phyloP scores from a whole-genome alignment of 2,329 filamentous ascomycete species.

The Xylaria sp. region DNA sequence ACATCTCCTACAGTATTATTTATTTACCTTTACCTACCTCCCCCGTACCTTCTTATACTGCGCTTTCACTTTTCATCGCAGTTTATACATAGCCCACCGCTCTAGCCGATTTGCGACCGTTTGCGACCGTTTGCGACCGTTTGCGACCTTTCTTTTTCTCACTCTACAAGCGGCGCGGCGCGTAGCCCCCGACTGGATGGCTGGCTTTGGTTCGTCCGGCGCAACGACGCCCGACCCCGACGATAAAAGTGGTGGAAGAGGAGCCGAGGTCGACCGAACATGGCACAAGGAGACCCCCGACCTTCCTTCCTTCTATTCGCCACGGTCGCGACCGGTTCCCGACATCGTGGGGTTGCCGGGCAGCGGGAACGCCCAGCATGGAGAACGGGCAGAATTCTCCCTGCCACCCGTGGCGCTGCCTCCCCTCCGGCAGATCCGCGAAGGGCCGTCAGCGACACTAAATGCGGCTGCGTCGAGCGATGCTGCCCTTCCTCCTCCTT shows the following conservation, averaged over 20 bases:
- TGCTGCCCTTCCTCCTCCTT: conserved; percentile 62
- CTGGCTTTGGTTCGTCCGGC: background rate
- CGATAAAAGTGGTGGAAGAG: conserved; percentile 5
- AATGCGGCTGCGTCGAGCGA: conserved; percentile 26
- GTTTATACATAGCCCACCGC: too few species aligned
- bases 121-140: too few species aligned
- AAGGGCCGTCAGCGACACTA: conserved; percentile 16
- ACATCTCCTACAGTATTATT: too few species aligned
- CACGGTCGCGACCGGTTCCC: conserved; percentile 49
- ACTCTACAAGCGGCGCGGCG: background rate
- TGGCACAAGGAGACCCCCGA: conserved; percentile 49
- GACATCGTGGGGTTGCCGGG: conserved; percentile 35
- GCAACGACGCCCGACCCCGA: conserved; percentile 33
- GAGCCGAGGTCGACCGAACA: conserved; percentile 1
- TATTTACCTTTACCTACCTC: background rate
- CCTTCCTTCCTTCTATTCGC: conserved; percentile 62
- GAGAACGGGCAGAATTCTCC: conserved; percentile 52
- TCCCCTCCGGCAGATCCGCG: conserved; percentile 39
- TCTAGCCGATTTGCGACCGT: too few species aligned
- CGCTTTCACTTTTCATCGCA: background rate
- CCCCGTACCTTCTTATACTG: background rate
- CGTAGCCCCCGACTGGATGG: background rate
- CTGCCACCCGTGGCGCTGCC: conserved; percentile 46
- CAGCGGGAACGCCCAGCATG: conserved; percentile 31
- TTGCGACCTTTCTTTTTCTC: background rate